Evolutionary conservation across 1,284 basidiomycete species (phyloP).

Genomic region (Malassezia caprae): DNA sequence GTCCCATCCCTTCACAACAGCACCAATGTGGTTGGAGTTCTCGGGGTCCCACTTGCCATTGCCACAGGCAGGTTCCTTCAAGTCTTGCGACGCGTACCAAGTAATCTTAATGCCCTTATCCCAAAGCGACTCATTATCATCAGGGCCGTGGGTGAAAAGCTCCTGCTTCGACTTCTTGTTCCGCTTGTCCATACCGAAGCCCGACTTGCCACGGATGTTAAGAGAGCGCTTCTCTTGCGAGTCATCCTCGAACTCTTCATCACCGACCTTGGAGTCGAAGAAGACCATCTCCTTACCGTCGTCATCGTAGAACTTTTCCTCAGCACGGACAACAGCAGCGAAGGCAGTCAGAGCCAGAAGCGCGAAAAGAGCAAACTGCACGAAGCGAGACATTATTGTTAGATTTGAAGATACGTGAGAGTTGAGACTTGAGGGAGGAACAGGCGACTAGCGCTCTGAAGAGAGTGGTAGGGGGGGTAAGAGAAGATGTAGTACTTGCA

Average conservation of each 20-base stretch:
- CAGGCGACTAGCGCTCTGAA: constrained; percentile 10
- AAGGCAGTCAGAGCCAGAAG: constrained; percentile 4
- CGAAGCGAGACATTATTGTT: constrained; percentile 12
- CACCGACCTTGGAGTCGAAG: constrained; percentile 33
- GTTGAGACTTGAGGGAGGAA: not conserved
- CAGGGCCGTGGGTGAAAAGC: constrained; percentile 21
- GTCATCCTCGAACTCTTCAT: constrained; percentile 26
- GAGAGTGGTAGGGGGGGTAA: constrained; percentile 1
- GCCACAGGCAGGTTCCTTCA: constrained; percentile 38
- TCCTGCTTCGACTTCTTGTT: constrained; percentile 17
- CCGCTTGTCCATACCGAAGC: constrained; percentile 21
- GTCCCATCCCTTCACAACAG: constrained; percentile 28
- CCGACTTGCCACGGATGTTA: constrained; percentile 18
- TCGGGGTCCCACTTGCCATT: constrained; percentile 35
- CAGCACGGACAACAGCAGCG: constrained; percentile 10
- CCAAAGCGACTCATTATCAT: constrained; percentile 18
- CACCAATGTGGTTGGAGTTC: constrained; percentile 38
- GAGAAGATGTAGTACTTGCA: not conserved
- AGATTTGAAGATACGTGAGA: not conserved
- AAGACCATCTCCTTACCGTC: constrained; percentile 24
- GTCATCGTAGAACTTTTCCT: constrained; percentile 22
- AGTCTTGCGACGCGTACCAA: constrained; percentile 41
- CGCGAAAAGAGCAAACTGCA: constrained; percentile 14
- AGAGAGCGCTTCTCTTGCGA: constrained; percentile 23
- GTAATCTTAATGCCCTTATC: constrained; percentile 27